Base-by-base conservation (phyloP, 495 filamentous ascomycete genomes). In the Recurvomyces mirabilis region DNA sequence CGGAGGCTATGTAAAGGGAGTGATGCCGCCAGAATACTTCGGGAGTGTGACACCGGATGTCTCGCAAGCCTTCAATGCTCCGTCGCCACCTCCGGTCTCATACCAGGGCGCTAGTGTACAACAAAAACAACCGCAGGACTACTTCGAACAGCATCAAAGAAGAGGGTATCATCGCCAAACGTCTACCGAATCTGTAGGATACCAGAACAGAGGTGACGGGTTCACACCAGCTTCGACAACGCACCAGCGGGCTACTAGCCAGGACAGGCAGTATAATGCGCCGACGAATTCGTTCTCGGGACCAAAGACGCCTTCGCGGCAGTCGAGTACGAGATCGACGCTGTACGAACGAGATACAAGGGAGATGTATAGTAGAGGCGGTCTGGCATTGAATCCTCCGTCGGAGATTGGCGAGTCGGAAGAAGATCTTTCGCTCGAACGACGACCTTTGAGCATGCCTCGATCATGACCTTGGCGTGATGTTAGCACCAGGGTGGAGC, bases 361-460 rank as follows among this genome's bases (percentile, higher is more conserved):
- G 14, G 49, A 52, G 10, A 18, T 20, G 38, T 52, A 52, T 26
- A 12, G 22, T 5, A 21, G 49, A 26, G 49, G 49, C 2, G 49
- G 49, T 14, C 33, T 52, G 11, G 49, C 20, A 29, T 29, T 52
- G 14, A 52, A 52, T 28, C 49, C 49, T 29, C 49, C 49, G 13
- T 19, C 17, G 18, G 49, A 52, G 28, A 40, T 28, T 13, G 43
- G 43, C 3, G 49, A 52, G 43, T 21, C n/a, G n/a, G 10, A 41
- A 24, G 48, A 51, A 24, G 48, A 51, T 46, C n/a, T n/a, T n/a
- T n/a, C n/a, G n/a, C n/a, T n/a, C n/a, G n/a, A n/a, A n/a, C n/a
- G n/a, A n/a, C n/a, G n/a, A n/a, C n/a, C n/a, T n/a, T n/a, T n/a
- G n/a, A n/a, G n/a, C n/a, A n/a, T n/a, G n/a, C n/a, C n/a, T n/a